Evolutionary conservation across 306 rosid species (phyloP), one percentile per base, ranked within the genome.

Genomic region (Vicia faba): DNA sequence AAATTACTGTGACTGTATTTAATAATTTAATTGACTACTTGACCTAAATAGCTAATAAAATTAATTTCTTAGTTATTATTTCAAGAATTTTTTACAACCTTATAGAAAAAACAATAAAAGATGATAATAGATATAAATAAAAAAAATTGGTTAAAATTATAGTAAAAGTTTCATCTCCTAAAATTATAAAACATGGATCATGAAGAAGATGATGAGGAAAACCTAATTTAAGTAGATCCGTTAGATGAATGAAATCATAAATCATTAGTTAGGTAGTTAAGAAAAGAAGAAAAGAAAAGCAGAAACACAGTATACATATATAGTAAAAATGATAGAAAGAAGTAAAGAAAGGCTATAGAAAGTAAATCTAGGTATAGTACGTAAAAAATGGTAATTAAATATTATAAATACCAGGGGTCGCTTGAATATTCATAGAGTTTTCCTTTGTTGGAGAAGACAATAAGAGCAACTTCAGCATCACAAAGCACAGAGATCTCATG

Each of bases 401-500:
- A 13, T 10, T 38, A 38, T 38, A 56, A 3, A 16, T 81, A 90
- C 97, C 97, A 76, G 55, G 97, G 75, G 36, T 91, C 86, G 8
- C 89, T 81, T 61, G 89, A 83, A 74, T 76, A 91, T 67, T 91
- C 86, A 29, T 74, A 81, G 58, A 86, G 89, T 76, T 91, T 91
- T 11, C 97, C 97, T 61, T 88, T 88, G 76, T 87, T 76, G 60
- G 96, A 88, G 88, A 91, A 91, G 58, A 88, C 82, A 19, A 91
- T 81, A 71, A 91, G 78, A 63, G 91, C 96, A 0, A 91, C 96
- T 73, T 91, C 97, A 48, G 97, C 95, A 72, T 91, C 97, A 46
- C 97, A 88, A 28, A 91, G 96, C 31, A 91, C 91, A 5, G 97
- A 88, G 83, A 91, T 88, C 76, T 88, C 97, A 29, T 78, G 78